Base-by-base conservation (phyloP, 129 eudicot species). In the Mikania micrantha region DNA sequence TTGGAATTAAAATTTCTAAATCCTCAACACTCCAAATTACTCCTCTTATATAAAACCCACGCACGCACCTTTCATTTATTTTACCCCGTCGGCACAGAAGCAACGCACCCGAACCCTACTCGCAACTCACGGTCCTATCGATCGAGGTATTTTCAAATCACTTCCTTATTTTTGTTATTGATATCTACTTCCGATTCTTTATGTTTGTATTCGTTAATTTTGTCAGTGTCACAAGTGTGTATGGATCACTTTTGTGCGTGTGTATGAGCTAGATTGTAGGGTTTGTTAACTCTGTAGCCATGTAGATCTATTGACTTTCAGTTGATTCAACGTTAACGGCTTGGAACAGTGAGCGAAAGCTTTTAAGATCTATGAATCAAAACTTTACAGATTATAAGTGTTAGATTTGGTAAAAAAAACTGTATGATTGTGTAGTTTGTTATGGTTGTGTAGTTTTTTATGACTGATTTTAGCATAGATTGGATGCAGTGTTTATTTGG, bases 11-110 rank as follows among this genome's bases (percentile, higher is more conserved):
- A n/a, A n/a, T n/a, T n/a, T n/a, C n/a, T n/a, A n/a, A n/a, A n/a
- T n/a, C n/a, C n/a, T n/a, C n/a, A n/a, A n/a, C n/a, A n/a, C n/a
- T n/a, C n/a, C n/a, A n/a, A n/a, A n/a, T n/a, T n/a, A n/a, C n/a
- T n/a, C 50, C 61, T 38, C 73, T 44, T 61, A 65, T 29, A 60
- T 34, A 74, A 56, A n/a, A 74, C 73, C 17, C 79, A 29, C 52
- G 1, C 34, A 27, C 49, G 7, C 15, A 42, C 31, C 64, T n/a
- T 32, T 13, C 39, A 13, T 15, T 31, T 27, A 34, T 62, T 12
- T 17, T 9, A 15, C 12, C n/a, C 19, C 7, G 9, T 19, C 41
- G 58, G 60, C 71, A 36, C 13, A 47, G 19, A 47, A 47, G 35
- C 39, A 15, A 20, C 61, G 27, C 57, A 15, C 54, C 19, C 21